Percentiles rank a stretch among this genome's conserved stretches.
Evolutionary conservation across 2,329 filamentous ascomycete species (phyloP).

Genomic region (Cladosporium halotolerans): DNA sequence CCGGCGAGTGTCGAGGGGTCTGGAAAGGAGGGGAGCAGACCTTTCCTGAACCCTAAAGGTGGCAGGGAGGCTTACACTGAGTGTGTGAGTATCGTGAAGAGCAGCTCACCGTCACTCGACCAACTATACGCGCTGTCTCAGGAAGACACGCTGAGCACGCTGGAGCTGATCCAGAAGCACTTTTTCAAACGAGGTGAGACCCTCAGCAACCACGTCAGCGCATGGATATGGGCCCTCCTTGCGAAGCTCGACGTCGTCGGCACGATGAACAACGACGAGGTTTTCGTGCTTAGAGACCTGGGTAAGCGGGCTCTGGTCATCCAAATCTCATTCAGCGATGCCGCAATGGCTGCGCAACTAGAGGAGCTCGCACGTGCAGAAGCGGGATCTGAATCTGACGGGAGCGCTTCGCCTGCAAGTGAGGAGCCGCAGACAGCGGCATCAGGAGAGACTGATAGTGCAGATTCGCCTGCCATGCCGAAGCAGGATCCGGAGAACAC

Average conservation of each 20-base stretch:
- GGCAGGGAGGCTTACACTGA: constrained; percentile 47
- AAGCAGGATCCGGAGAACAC: constrained; percentile 24
- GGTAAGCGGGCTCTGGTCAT: constrained; percentile 59
- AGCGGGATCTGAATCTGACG: neutral
- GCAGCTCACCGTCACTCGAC: constrained; percentile 42
- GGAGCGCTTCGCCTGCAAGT: neutral
- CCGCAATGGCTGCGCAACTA: constrained; percentile 22
- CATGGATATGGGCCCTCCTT: constrained; percentile 81
- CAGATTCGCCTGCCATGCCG: constrained; percentile 16
- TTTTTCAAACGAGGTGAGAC: constrained; percentile 56
- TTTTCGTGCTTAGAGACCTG: constrained; percentile 70
- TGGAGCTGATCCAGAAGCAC: constrained; percentile 50
- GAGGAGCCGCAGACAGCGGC: constrained; percentile 8
- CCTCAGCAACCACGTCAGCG: constrained; percentile 61
- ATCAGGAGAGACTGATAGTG: constrained; percentile 6
- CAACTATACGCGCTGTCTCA: constrained; percentile 54
- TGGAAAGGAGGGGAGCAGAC: neutral
- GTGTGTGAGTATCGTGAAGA: constrained; percentile 45
- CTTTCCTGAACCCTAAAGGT: constrained; percentile 36
- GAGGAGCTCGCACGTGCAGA: constrained; percentile 16
- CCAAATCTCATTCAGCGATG: constrained; percentile 24
- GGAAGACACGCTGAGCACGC: constrained; percentile 57
- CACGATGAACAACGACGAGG: constrained; percentile 67
- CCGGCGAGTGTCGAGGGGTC: constrained; percentile 45
- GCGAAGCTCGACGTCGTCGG: constrained; percentile 64